Percentiles rank a stretch among this genome's conserved stretches.
Conservation (phyloP, 2,329 filamentous ascomycete genomes). For the Hirsutella minnesotensis region DNA sequence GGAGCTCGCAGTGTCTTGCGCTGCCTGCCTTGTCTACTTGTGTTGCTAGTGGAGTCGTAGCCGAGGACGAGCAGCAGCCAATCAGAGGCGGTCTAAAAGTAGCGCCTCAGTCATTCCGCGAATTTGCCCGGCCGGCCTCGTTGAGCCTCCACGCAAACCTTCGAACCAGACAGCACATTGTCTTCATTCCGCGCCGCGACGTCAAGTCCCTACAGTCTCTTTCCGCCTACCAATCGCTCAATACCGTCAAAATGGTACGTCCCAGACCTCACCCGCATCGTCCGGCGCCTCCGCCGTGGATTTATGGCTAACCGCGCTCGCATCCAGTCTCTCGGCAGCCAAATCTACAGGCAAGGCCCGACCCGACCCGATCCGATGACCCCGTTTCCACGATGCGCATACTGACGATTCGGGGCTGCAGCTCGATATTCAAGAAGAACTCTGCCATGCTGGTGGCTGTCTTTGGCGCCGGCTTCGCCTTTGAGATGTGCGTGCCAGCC, state of each 20-base stretch:
- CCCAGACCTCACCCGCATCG: background rate
- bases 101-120: constrained; percentile 18
- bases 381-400: constrained; percentile 8
- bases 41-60: background rate
- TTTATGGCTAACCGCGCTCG: constrained; percentile 24
- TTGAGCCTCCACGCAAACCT: background rate
- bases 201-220: constrained; percentile 12
- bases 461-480: constrained; percentile 78
- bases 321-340: constrained; percentile 24
- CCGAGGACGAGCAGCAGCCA: constrained; percentile 9
- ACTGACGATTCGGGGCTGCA: constrained; percentile 28
- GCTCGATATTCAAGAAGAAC: constrained; percentile 78
- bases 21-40: background rate
- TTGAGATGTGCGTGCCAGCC: constrained; percentile 64
- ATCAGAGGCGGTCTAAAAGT: constrained; percentile 18
- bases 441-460: constrained; percentile 76
- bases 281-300: constrained; percentile 1
- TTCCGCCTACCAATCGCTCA: constrained; percentile 18
- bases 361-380: constrained; percentile 4
- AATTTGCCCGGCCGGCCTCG: constrained; percentile 8
- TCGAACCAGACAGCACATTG: constrained; percentile 9
- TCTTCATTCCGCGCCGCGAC: constrained; percentile 14
- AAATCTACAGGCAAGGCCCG: constrained; percentile 27
- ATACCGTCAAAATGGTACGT: constrained; percentile 25
- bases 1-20: too few species aligned